These are phyloP conservation scores for Fusarium sarcochroum DNA, from an alignment of 2,329 filamentous ascomycete species.

Conservation along the genomic window DNA sequence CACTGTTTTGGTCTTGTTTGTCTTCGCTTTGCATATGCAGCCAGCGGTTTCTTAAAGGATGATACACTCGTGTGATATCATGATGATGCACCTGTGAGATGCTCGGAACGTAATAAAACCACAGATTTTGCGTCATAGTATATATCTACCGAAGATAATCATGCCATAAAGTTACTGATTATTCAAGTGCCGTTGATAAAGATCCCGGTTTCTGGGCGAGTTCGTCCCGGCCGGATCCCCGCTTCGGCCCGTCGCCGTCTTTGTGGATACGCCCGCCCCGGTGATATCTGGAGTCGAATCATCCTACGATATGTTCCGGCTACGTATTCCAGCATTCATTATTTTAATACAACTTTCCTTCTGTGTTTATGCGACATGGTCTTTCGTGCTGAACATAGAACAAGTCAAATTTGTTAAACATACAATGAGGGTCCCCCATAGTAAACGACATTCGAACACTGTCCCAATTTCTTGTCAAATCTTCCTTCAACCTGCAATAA, in stretches of 20 bases:
- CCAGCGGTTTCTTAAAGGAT: not conserved
- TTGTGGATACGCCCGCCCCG: not conserved
- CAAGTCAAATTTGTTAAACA: no score
- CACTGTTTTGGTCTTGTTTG: not conserved
- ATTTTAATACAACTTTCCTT: no score
- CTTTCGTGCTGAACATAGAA: no score
- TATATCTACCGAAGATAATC: not conserved
- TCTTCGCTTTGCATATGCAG: not conserved
- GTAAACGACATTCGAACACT: not conserved
- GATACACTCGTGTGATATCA: conserved; percentile 11
- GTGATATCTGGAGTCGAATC: not conserved
- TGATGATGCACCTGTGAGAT: conserved; percentile 15
- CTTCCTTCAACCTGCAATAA: not conserved
- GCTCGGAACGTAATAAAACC: not conserved
- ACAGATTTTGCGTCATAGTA: not conserved
- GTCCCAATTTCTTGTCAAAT: not conserved
- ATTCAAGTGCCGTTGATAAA: not conserved
- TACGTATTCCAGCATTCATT: no score
- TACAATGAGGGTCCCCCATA: no score
- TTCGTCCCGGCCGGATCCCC: no score
- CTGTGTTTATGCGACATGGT: no score
- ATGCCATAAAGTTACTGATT: not conserved
- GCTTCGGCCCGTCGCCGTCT: not conserved
- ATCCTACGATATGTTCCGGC: not conserved
- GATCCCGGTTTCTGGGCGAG: not conserved